Percentiles rank a stretch among this genome's conserved stretches.
Evolutionary conservation across 75 land plant genomes (phyloP).

Genomic region (Gnetum montanum): DNA sequence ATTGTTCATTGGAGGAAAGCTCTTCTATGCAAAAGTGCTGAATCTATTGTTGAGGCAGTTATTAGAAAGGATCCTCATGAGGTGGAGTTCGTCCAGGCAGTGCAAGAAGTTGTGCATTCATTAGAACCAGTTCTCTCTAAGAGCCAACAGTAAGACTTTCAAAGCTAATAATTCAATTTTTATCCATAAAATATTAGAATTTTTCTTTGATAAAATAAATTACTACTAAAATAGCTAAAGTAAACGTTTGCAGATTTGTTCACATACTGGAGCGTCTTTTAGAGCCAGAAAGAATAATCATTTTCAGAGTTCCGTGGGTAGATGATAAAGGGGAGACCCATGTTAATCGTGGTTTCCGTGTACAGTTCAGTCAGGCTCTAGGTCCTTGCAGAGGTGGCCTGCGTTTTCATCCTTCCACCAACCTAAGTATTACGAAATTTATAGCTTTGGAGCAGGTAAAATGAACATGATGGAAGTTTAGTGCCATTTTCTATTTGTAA

Average conservation of each 20-base stretch:
- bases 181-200: neutral
- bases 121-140: constrained; percentile 88
- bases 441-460: constrained; percentile 91
- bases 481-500: too few relatives aligned
- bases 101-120: constrained; percentile 92
- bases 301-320: constrained; percentile 98
- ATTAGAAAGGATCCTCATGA: constrained; percentile 93
- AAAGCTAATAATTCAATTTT: too few relatives aligned
- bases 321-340: constrained; percentile 97
- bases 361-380: constrained; percentile 85
- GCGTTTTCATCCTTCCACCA: constrained; percentile 86
- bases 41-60: constrained; percentile 89
- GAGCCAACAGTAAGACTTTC: constrained; percentile 73
- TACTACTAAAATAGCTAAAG: too few relatives aligned
- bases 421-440: constrained; percentile 85
- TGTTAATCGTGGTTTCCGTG: constrained; percentile 91
- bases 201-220: constrained; percentile 1
- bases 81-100: constrained; percentile 84
- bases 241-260: constrained; percentile 69
- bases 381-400: constrained; percentile 98
- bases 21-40: constrained; percentile 86
- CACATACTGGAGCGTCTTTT: constrained; percentile 89
- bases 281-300: constrained; percentile 86
- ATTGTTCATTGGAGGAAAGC: constrained; percentile 38
- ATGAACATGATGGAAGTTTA: too few relatives aligned